Conservation (phyloP, 768 basidiomycete genomes). For the Phylloporus scabripes region DNA sequence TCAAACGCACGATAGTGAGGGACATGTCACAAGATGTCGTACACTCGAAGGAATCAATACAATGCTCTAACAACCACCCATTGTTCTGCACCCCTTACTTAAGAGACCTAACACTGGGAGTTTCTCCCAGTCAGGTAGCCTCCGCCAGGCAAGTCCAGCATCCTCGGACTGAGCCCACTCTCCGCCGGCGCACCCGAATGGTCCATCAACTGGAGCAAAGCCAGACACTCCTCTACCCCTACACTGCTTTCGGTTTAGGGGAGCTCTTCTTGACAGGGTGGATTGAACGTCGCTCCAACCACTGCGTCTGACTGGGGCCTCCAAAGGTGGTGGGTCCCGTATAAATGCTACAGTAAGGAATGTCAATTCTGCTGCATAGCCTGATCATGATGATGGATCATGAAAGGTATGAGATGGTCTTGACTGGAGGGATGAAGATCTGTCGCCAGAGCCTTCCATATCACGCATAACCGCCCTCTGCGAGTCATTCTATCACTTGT, state of each 20-base stretch:
- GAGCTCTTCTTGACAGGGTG: too few relatives aligned
- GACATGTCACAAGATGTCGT: constrained; percentile 21
- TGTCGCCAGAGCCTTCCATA: too few relatives aligned
- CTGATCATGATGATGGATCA: too few relatives aligned
- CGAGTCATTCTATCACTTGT: too few relatives aligned
- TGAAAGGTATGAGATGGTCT: too few relatives aligned
- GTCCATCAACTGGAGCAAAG: constrained; percentile 65
- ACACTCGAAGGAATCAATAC: constrained; percentile 11
- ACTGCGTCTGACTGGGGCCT: too few relatives aligned
- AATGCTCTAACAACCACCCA: constrained; percentile 28
- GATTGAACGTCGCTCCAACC: too few relatives aligned
- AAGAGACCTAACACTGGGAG: constrained; percentile 71
- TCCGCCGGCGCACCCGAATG: constrained; percentile 20
- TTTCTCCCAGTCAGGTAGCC: constrained; percentile 45
- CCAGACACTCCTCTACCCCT: constrained; percentile 41
- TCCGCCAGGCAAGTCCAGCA: constrained; percentile 57
- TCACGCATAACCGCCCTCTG: too few relatives aligned
- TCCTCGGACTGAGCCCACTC: constrained; percentile 14
- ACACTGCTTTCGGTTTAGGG: constrained; percentile 36
- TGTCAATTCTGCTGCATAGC: too few relatives aligned
- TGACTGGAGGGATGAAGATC: too few relatives aligned
- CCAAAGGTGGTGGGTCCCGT: too few relatives aligned
- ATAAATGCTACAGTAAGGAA: too few relatives aligned
- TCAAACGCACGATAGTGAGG: constrained; percentile 2
- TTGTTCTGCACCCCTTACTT: constrained; percentile 38